Conservation (phyloP, 1,284 basidiomycete genomes). For the Rhizopogon parksii region DNA sequence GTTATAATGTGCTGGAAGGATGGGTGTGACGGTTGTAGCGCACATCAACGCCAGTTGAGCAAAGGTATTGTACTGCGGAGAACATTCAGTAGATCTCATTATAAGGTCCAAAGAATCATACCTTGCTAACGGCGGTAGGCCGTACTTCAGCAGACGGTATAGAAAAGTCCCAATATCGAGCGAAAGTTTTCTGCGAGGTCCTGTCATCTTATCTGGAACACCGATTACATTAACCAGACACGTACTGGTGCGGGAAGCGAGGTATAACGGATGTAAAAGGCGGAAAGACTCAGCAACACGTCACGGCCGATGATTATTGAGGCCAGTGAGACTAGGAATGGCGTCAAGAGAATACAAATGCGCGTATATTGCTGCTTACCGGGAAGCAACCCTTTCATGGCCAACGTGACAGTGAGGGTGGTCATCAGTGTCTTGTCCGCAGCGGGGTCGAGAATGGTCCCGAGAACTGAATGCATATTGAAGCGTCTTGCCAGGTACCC, state of each 20-base stretch:
- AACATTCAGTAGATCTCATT: background rate
- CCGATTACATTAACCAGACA: background rate
- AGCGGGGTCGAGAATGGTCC: conserved; percentile 93
- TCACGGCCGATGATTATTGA: conserved; percentile 88
- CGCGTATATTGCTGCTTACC: conserved; percentile 33
- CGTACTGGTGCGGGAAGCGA: conserved; percentile 83
- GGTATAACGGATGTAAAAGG: conserved; percentile 91
- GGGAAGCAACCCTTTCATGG: conserved; percentile 81
- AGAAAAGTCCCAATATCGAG: conserved; percentile 91
- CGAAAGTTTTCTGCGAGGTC: conserved; percentile 72
- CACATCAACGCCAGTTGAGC: conserved; percentile 91
- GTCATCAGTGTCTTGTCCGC: conserved; percentile 97
- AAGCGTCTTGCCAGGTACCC: conserved; percentile 85
- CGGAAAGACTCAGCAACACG: conserved; percentile 79
- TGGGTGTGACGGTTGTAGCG: conserved; percentile 75
- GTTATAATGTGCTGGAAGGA: conserved; percentile 60
- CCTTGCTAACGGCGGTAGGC: conserved; percentile 89
- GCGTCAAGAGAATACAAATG: background rate
- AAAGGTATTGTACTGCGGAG: conserved; percentile 78
- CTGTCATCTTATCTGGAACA: background rate
- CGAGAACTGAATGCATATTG: conserved; percentile 83
- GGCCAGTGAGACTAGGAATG: conserved; percentile 70
- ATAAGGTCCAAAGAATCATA: conserved; percentile 23
- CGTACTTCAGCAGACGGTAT: conserved; percentile 91
- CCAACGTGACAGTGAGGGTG: conserved; percentile 83